Evolutionary conservation across 768 basidiomycete genomes (phyloP), one percentile per base, ranked within the genome.

Genomic region (Flagelloscypha sp.): DNA sequence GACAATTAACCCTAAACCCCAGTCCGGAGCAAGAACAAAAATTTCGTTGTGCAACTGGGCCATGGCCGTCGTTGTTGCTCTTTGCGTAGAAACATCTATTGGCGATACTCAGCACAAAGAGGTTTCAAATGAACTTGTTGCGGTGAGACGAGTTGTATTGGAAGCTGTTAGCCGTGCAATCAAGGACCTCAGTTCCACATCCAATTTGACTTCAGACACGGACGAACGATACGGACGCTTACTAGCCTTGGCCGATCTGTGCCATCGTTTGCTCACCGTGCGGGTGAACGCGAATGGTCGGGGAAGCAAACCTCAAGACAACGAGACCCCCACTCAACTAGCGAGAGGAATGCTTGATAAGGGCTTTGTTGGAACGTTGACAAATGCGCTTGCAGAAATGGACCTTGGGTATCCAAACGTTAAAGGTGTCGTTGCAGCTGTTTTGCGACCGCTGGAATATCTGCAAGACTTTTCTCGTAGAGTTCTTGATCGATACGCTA

Each of bases 291-390:
- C 47, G 40, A 63, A 63, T 5, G 55, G 62, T 23, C 63, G 62
- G 40, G n/a, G n/a, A n/a, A 70, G 74, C 36, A 65, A 77, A 29
- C 76, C 71, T 44, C 63, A 68, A 25, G 66, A 71, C 38, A 78
- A 77, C 30, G 94, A 90, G 33, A 71, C 71, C n/a, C 82, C 83
- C 3, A 82, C 92, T 6, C 93, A 95, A 42, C 73, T 98, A 35
- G 90, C 94, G 15, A 97, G 97, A 63, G 74, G 93, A 43, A 99
- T 99, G 95, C 61, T 99, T 33, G 95, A 99, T 68, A 97, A 97
- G 65, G 87, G 87, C 52, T 93, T 88, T 44, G 95, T 97, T 11
- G 72, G 84, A 4, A 79, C 82, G 1, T 63, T 99, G 23, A 97
- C 95, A 1, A 82, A 68, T 27, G 83, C 90, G 8, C 68, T 97